Percentiles rank a stretch among this genome's conserved stretches.
These are phyloP conservation scores for Parietaria judaica DNA, from an alignment of 306 rosid species.

Conservation along the genomic window DNA sequence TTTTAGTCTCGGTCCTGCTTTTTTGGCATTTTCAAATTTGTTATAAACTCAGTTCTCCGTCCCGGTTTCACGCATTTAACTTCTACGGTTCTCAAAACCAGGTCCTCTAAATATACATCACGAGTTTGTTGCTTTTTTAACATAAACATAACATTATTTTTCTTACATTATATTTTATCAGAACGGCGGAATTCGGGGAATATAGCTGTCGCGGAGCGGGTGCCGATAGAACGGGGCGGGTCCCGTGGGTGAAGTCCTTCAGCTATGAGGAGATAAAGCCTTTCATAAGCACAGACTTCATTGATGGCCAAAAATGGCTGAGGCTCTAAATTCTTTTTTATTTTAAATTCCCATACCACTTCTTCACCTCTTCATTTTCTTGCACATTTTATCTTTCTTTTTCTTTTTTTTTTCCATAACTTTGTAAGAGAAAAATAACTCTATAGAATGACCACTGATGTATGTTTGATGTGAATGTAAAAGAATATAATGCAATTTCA, in stretches of 20 bases:
- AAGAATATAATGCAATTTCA: no score
- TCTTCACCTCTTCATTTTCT: not conserved
- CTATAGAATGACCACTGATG: no score
- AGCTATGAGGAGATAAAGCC: slow-evolving; percentile 44
- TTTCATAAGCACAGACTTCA: slow-evolving; percentile 44
- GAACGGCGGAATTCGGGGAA: slow-evolving; percentile 80
- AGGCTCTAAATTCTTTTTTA: slow-evolving; percentile 28
- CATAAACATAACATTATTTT: not conserved
- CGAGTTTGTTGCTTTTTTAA: not conserved
- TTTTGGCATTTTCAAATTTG: no score
- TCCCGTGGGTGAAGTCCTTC: slow-evolving; percentile 64
- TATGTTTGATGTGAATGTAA: no score
- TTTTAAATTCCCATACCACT: not conserved
- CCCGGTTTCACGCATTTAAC: no score
- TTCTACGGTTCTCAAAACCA: no score
- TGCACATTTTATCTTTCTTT: not conserved
- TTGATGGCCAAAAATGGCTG: slow-evolving; percentile 75
- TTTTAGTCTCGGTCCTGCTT: no score
- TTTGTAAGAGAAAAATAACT: not conserved
- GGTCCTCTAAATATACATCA: no score
- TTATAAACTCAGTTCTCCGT: no score
- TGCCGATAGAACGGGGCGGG: slow-evolving; percentile 47
- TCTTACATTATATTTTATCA: slow-evolving; percentile 7
- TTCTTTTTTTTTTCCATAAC: not conserved
- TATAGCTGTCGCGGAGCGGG: slow-evolving; percentile 59